Evolutionary conservation across 306 rosid genomes (phyloP), one percentile per base, ranked within the genome.

Genomic region (Vicia faba): DNA sequence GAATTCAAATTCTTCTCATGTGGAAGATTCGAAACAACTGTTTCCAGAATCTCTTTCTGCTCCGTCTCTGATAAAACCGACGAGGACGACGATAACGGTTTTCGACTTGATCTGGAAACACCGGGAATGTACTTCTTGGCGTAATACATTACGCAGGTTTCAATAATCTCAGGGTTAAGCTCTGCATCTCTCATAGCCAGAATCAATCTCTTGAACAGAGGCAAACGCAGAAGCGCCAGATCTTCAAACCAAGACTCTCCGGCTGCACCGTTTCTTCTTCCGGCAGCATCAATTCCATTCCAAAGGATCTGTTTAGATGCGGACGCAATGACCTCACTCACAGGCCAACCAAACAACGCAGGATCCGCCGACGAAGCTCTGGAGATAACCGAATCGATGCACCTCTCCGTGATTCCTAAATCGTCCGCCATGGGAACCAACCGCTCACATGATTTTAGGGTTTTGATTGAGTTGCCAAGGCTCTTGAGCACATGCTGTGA

Each of bases 101-200:
- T 95, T 64, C 96, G 83, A 25, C 39, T 82, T 11, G 89, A 82
- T 77, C 96, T 80, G 4, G 97, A 95, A 19, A 86, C 82, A 2
- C 99, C 97, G 0, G 97, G 99, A 66, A 95, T 90, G 72, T 87
- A 68, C 72, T 85, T 90, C 79, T 86, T 88, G 5, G 97, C 99
- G 53, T 95, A 95, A 51, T 70, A 75, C 75, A 95, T 85, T 23
- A 93, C 79, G 43, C 96, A 90, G 20, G 73, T 85, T 82, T 95
- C 99, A 25, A 88, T 81, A 45, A 88, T 85, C 43, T 90, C 95
- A n/a, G 82, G 74, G 20, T 72, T 81, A 14, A 85, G 72, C 43
- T 86, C 84, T 29, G 77, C 74, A 5, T 43, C 79, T 76, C 69
- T 88, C 89, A 90, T 81, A 1, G 96, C 75, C 13, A 36, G 57